Evolutionary conservation across 169 alveolate genomes (phyloP), one percentile per base, ranked within the genome.

Genomic region (Plasmodium falciparum): DNA sequence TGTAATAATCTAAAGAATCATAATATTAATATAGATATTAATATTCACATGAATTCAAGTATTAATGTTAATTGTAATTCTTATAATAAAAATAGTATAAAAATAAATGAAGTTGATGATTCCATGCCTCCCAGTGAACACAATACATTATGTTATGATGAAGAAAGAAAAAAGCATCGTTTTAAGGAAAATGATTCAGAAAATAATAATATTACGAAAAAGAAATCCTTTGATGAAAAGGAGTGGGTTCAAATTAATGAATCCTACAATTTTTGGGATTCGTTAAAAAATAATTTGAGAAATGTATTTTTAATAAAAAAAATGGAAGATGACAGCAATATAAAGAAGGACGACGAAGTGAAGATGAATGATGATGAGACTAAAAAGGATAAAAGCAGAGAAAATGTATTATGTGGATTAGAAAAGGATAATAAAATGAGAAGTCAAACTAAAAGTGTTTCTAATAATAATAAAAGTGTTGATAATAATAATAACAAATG

Each of bases 261-360:
- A 62, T 29, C 91, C 5, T 50, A 26, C 22, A 67, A 69, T 39
- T 83, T 83, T 17, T 83, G 91, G 91, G 91, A 83, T 54, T 72
- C 71, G 17, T 29, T 83, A 62, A 83, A 69, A 73, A 83, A 83
- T 73, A 83, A 83, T 69, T 83, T 83, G 2, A 83, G 58, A 72
- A 83, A 83, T 62, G 83, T 83, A 6, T 83, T 83, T 83, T 83
- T 69, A 73, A 62, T 45, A 59, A 83, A 83, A 22, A 39, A 83
- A 22, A 39, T 63, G 9, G 85, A 69, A 39, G 76, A 33, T 26
- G 58, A 15, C 26, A 13, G 50, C 11, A 0, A 39, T 1, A 4
- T 8, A 3, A 45, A 43, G 11, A 54, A 24, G 0, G 74, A 47
- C 3, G 88, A 29, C 47, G 2, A 59, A 7, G 63, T n/a, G 43